A percentile compares a stretch with the other conserved stretches of the same genome.
phyloP scores from a whole-genome alignment of 2,329 filamentous ascomycete species.

The Colletotrichum tofieldiae region DNA sequence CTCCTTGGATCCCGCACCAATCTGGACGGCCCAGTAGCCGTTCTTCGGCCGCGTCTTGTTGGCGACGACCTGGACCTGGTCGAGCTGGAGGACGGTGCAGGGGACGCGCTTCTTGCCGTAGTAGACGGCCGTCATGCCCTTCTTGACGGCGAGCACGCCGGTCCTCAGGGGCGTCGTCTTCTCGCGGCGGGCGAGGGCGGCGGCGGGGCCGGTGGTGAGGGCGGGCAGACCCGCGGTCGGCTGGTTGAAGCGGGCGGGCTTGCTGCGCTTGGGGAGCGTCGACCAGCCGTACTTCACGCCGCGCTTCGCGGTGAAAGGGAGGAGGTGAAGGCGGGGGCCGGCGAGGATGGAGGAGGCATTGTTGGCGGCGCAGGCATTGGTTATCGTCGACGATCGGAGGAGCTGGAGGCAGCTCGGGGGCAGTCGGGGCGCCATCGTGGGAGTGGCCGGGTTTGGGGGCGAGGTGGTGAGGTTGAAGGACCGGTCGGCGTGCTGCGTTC shows the following conservation, averaged over 20 bases:
- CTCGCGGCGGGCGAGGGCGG: conserved; percentile 72
- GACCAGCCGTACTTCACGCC: conserved; percentile 75
- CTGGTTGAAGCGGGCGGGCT: conserved; percentile 74
- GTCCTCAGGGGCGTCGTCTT: conserved; percentile 78
- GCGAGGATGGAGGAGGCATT: conserved; percentile 15
- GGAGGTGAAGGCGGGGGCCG: conserved; percentile 55
- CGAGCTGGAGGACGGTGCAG: conserved; percentile 94
- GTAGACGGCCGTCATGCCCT: conserved; percentile 95
- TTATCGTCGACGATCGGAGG: conserved; percentile 33
- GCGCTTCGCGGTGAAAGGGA: conserved; percentile 63
- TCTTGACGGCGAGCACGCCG: conserved; percentile 89
- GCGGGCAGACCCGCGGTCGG: conserved; percentile 68
- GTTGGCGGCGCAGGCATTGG: conserved; percentile 25
- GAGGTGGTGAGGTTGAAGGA: conserved; percentile 13
- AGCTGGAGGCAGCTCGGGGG: conserved; percentile 42
- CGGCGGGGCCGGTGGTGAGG: conserved; percentile 72
- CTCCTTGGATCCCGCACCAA: conserved; percentile 84
- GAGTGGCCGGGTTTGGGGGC: conserved; percentile 7
- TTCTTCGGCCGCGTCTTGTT: conserved; percentile 86
- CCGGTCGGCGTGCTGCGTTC: conserved; percentile 18
- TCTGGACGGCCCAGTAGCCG: conserved; percentile 95
- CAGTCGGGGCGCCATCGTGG: conserved; percentile 43
- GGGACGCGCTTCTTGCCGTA: conserved; percentile 83
- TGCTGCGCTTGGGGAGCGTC: conserved; percentile 66
- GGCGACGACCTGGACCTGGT: conserved; percentile 90